Evolutionary conservation across 1,139 yeast species (phyloP), one percentile per base, ranked within the genome.

Genomic region (Lodderomyces oxycetoniae): DNA sequence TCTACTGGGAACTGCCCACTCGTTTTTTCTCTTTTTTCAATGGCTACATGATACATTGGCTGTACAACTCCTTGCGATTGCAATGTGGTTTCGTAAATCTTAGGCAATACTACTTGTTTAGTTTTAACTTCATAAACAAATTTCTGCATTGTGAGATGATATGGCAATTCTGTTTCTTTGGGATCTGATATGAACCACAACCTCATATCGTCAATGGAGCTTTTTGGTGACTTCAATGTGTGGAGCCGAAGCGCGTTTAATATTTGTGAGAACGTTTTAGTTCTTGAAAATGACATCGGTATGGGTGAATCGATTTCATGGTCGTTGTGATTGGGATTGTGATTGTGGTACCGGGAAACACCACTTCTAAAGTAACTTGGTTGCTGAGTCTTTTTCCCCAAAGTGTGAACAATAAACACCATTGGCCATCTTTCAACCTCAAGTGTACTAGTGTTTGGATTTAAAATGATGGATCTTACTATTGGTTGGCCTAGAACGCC

Each of bases 341-440:
- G 39, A 22, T 30, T 42, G 17, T 31, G 43, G 20, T 33, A 12
- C 5, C 28, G 14, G 2, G 28, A 26, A 11, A n/a, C 11, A 26
- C 34, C 37, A 32, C 15, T 43, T 30, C 46, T 34, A 17, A 43
- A 38, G 34, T 43, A 41, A 6, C 36, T 43, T 20, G 40, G 36
- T 14, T 34, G 37, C 13, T 40, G 47, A 12, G 28, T 7, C 31
- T 40, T 47, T 32, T 57, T 59, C 1, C 66, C 57, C 29, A 80
- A 50, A 31, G 70, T 64, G 47, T 79, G 87, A 3, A 80, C 53
- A 12, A 61, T 50, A 39, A 79, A 74, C 13, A 55, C 51, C n/a
- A 29, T 14, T 19, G 78, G 79, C 37, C 61, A 61, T 33, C 70
- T 61, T 47, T 81, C 88, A 20, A 82, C 63, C 12, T 59, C 61